A percentile compares a stretch with the other conserved stretches of the same genome.
phyloP scores from a whole-genome alignment of 192 early-diverging fungal genomes.

The Diversispora epigaea region DNA sequence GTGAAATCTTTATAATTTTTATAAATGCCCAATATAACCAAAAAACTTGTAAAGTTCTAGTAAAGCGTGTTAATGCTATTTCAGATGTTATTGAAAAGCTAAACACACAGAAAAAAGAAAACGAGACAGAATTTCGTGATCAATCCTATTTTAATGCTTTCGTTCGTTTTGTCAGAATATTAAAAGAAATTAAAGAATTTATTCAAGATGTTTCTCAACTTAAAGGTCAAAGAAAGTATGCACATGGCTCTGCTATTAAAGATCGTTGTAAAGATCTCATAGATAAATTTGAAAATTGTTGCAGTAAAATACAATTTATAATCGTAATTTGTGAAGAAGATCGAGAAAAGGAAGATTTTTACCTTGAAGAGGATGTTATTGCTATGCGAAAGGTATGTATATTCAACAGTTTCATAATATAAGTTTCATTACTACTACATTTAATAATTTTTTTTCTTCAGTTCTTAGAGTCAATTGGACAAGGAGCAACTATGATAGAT shows the following conservation, averaged over 20 bases:
- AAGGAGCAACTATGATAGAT: neutral
- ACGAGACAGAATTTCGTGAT: neutral
- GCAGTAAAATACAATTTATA: neutral
- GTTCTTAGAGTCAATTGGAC: slow-evolving; percentile 6
- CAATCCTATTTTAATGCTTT: slow-evolving; percentile 12
- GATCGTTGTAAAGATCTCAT: neutral
- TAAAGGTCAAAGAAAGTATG: slow-evolving; percentile 4
- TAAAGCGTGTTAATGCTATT: neutral
- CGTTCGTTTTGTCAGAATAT: neutral
- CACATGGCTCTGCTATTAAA: neutral
- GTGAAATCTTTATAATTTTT: slow-evolving; percentile 10
- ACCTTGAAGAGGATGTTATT: neutral
- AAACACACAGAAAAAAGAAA: neutral
- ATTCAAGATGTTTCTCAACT: slow-evolving; percentile 13
- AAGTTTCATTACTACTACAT: neutral
- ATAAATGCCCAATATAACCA: slow-evolving; percentile 22
- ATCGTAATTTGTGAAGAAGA: slow-evolving; percentile 5
- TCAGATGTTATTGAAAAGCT: neutral
- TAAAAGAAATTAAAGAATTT: slow-evolving; percentile 22
- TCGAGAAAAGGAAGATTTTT: neutral
- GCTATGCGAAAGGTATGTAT: slow-evolving; percentile 7
- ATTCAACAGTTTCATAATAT: neutral
- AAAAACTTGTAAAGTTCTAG: slow-evolving; percentile 21
- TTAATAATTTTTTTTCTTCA: neutral
- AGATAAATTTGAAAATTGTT: neutral